Base-by-base conservation (phyloP, 176 grass and related monocot species). In the Rhynchospora breviuscula region DNA sequence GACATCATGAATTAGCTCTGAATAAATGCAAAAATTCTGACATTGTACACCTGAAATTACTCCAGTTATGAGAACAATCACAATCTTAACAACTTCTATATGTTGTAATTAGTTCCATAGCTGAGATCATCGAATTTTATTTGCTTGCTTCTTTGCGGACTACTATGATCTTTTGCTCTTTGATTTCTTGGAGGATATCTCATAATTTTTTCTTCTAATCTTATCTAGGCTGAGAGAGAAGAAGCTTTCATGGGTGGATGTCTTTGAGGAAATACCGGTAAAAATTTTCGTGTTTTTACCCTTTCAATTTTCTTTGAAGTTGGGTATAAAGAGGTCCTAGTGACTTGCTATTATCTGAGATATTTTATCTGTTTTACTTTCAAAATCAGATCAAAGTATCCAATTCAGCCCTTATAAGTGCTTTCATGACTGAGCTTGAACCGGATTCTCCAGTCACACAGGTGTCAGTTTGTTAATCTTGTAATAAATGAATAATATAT, bases 221-320 rank as follows among this genome's bases (percentile, higher is more conserved):
- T 23, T 25, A 84, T 87, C 59, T 86, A 99, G 96, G 85, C 71
- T 99, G 89, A 95, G 96, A 70, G 96, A 99, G 54, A 99, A 99
- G 87, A 99, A 99, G 83, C 67, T 99, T 79, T 91, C 96, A 78
- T 95, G 96, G 96, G 96, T 95, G n/a, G 83, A 93, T 90, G 90
- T 99, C 67, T 99, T 99, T 73, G 93, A 99, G 85, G 93, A 99
- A 87, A 95, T 99, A 89, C 96, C 96, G 12, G 96, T 99, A 86
- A 70, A 79, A 8, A 45, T 10, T 80, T 19, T 18, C 61, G 12
- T 59, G 29, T 81, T 81, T 61, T 63, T 51, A 69, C 29, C 13
- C 25, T 43, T 78, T 51, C 14, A 67, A 10, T 53, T 74, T 40
- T 83, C 9, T 10, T 67, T 65, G 48, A 70, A 7, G 48, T 74